Evolutionary conservation across 2,329 filamentous ascomycete genomes (phyloP), one percentile per base, ranked within the genome.

Genomic region (Ophiocordyceps camponoti-floridani): DNA sequence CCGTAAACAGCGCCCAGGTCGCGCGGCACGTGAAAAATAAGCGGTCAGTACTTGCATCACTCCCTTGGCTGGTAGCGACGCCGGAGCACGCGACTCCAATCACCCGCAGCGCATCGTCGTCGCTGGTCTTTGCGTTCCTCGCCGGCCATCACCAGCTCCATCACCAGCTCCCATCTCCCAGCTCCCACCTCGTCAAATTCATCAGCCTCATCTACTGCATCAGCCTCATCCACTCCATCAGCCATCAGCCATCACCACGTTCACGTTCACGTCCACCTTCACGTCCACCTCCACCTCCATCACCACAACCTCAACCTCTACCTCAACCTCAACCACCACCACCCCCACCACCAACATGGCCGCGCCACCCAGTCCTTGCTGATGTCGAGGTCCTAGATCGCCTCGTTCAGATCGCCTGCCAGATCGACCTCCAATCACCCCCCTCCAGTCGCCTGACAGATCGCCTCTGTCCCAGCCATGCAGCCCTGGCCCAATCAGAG

Each of bases 401-500:
- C 31, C 12, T n/a, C 31, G 13, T 35, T 35, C 12, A 35, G 23
- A 23, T 23, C 23, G 23, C 23, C 23, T n/a, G 23, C 23, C 23
- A 23, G 23, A 23, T 23, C 23, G n/a, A n/a, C n/a, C n/a, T n/a
- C n/a, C n/a, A n/a, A n/a, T n/a, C n/a, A n/a, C n/a, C n/a, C n/a
- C 5, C 23, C 23, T 23, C 23, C 23, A 23, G 23, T n/a, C n/a
- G n/a, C n/a, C n/a, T n/a, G n/a, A 11, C 11, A 23, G 18, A 31
- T 30, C 5, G 27, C 5, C 11, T 30, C 27, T 6, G 11, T 28
- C 23, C 27, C 27, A 12, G 37, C 30, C 49, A 65, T 65, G 62
- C 62, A 65, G 58, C 62, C 62, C 47, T 65, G 62, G 62, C 50
- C 60, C 38, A 56, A 55, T 46, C 51, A 56, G 46, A 55, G 58